Evolutionary conservation across 2,329 filamentous ascomycete genomes (phyloP).

Genomic region (Metarhizium humberi): DNA sequence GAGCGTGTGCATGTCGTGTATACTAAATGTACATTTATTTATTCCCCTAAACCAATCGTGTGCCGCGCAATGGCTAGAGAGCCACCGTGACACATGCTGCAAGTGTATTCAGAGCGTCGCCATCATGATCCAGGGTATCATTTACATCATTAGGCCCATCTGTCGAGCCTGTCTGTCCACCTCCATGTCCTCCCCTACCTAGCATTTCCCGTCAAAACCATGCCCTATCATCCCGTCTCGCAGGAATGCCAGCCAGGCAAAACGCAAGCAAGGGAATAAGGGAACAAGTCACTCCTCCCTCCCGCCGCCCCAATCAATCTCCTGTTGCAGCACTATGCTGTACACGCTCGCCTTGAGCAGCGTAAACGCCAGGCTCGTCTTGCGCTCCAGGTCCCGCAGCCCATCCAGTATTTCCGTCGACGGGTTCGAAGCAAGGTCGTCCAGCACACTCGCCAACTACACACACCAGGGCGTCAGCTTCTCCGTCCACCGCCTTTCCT

Average conservation of each 20-base stretch:
- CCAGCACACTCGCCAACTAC: conserved; percentile 50
- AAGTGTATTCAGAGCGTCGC: no score
- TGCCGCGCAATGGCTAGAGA: no score
- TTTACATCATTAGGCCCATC: no score
- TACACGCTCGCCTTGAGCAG: conserved; percentile 97
- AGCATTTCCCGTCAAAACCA: neutral
- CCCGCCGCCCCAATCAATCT: conserved; percentile 63
- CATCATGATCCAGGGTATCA: no score
- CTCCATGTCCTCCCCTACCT: neutral
- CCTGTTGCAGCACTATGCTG: conserved; percentile 95
- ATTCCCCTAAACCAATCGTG: no score
- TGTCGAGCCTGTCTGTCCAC: neutral
- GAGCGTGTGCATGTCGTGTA: neutral
- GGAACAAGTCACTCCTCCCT: conserved; percentile 22
- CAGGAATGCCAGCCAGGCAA: neutral
- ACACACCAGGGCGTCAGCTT: neutral
- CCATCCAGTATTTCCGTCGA: conserved; percentile 79
- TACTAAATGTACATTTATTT: neutral
- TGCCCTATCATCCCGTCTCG: neutral
- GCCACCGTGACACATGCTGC: no score
- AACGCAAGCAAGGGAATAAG: neutral
- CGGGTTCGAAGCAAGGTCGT: conserved; percentile 58
- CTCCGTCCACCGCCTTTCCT: no score
- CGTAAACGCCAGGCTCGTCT: conserved; percentile 91
- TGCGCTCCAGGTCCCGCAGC: conserved; percentile 79